Evolutionary conservation across 2,329 filamentous ascomycete genomes (phyloP).

Genomic region (Raffaelea ambrosiae): DNA sequence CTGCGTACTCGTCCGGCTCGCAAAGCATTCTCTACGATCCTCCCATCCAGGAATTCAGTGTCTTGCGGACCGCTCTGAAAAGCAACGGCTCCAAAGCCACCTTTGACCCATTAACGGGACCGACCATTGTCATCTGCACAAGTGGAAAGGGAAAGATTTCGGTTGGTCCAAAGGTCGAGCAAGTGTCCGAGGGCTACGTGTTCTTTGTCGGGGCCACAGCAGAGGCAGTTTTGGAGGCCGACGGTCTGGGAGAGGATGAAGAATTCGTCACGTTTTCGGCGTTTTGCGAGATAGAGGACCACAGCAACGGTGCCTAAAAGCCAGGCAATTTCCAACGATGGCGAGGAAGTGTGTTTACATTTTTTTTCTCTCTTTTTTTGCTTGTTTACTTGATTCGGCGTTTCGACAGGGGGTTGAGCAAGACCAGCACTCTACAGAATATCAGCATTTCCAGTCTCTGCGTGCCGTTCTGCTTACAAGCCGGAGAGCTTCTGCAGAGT

Average conservation of each 20-base stretch:
- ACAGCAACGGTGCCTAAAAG: conserved; percentile 23
- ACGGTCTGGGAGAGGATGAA: conserved; percentile 45
- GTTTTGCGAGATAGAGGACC: conserved; percentile 71
- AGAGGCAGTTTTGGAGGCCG: conserved; percentile 68
- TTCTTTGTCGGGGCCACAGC: conserved; percentile 86
- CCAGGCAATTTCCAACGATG: too few species aligned
- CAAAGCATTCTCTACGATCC: conserved; percentile 77
- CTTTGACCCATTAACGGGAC: conserved; percentile 79
- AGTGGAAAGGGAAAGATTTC: conserved; percentile 72
- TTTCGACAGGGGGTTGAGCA: too few species aligned
- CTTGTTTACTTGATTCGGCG: too few species aligned
- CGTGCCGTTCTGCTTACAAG: too few species aligned
- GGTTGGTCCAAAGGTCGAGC: conserved; percentile 73
- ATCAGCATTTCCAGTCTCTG: too few species aligned
- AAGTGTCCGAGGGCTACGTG: conserved; percentile 64
- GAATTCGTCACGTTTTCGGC: conserved; percentile 86
- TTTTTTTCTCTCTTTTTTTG: background rate
- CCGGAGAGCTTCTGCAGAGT: too few species aligned
- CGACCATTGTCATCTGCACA: conserved; percentile 90
- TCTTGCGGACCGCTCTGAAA: conserved; percentile 71
- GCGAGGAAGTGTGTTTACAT: background rate
- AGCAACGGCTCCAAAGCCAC: conserved; percentile 69
- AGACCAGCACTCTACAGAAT: too few species aligned
- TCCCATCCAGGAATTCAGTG: conserved; percentile 92
- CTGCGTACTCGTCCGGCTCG: conserved; percentile 71